These are phyloP conservation scores for Kazachstania kunashirensis DNA, from an alignment of 805 yeast species.

Conservation along the genomic window DNA sequence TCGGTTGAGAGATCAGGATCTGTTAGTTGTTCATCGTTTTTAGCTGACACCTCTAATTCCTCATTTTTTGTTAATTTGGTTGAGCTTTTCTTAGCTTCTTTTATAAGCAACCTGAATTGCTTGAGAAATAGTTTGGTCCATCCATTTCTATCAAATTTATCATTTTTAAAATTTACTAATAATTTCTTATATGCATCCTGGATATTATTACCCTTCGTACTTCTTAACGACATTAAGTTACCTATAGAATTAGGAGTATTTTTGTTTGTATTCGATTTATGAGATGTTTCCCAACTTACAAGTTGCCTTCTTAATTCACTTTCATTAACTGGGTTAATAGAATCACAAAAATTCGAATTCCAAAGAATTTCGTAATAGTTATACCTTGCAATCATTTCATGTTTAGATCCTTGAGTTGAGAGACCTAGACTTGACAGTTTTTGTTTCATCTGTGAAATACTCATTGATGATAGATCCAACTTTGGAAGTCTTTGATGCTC, in stretches of 20 bases:
- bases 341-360: slow-evolving; percentile 69
- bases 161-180: slow-evolving; percentile 32
- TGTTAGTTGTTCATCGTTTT: slow-evolving; percentile 2
- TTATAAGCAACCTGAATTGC: slow-evolving; percentile 34
- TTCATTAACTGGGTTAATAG: slow-evolving; percentile 52
- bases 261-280: slow-evolving; percentile 12
- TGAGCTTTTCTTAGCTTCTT: slow-evolving; percentile 26
- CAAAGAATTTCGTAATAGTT: slow-evolving; percentile 67
- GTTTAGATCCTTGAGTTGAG: slow-evolving; percentile 53
- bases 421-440: slow-evolving; percentile 46
- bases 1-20: slow-evolving; percentile 7
- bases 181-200: slow-evolving; percentile 19
- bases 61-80: background rate
- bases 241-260: slow-evolving; percentile 12
- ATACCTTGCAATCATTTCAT: slow-evolving; percentile 58
- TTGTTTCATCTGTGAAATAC: slow-evolving; percentile 51
- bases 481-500: slow-evolving; percentile 42
- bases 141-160: slow-evolving; percentile 36
- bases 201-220: slow-evolving; percentile 33
- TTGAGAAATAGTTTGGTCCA: slow-evolving; percentile 36
- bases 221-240: slow-evolving; percentile 20
- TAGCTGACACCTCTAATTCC: background rate
- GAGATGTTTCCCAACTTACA: slow-evolving; percentile 53
- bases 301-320: slow-evolving; percentile 46
- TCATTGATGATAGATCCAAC: slow-evolving; percentile 51